Conservation (phyloP, 345 rosid genomes). For the rapeseed (Brassica napus) region Da-Ae NC_063445.1:13066001-13066500, state of each 20-base stretch:
- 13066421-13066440: not conserved
- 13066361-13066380: not conserved
- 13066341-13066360: not conserved
- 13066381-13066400: not conserved
- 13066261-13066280: not conserved
- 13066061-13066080: not conserved
- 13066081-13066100: too few species aligned
- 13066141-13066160: not conserved
- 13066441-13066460: not conserved
- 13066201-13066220: not conserved
- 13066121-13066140: too few species aligned
- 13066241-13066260: not conserved
- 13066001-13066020: not conserved
- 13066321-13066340: not conserved
- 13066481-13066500: not conserved
- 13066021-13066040: not conserved
- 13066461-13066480: not conserved
- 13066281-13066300: not conserved
- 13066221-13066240: not conserved
- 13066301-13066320: too few species aligned
- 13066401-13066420: not conserved
- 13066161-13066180: too few species aligned
- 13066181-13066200: too few species aligned
- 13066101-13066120: too few species aligned
- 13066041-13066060: not conserved